Evolutionary conservation across 192 early-diverging fungal species (phyloP).

Genomic region (Backusella mclennaniae): DNA sequence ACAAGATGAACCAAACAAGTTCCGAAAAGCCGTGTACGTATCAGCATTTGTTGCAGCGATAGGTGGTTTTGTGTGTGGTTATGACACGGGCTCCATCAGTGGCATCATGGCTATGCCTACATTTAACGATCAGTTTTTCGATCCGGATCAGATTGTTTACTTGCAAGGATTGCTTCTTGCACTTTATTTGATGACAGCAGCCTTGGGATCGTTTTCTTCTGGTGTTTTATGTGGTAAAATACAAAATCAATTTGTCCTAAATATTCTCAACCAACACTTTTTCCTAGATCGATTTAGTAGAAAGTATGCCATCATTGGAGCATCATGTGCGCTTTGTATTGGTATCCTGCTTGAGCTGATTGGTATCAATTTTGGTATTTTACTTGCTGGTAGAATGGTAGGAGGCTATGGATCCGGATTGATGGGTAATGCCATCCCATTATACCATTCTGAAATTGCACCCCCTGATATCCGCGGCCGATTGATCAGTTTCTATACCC

Average conservation of each 20-base stretch:
- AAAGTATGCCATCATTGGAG: conserved; percentile 65
- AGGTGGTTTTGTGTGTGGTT: conserved; percentile 36
- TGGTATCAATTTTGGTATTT: conserved; percentile 44
- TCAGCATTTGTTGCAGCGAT: conserved; percentile 33
- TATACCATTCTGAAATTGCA: conserved; percentile 55
- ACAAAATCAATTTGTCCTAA: not conserved
- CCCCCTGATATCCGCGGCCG: conserved; percentile 85
- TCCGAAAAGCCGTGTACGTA: conserved; percentile 31
- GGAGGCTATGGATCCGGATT: conserved; percentile 35
- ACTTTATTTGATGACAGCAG: conserved; percentile 31
- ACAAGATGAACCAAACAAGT: not conserved
- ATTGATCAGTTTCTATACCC: conserved; percentile 80
- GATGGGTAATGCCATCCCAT: conserved; percentile 34
- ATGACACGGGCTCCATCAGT: conserved; percentile 27
- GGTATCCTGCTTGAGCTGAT: conserved; percentile 75
- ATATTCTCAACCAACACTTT: too few species aligned
- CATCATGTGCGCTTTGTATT: conserved; percentile 61
- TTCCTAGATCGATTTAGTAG: conserved; percentile 47
- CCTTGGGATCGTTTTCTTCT: conserved; percentile 31
- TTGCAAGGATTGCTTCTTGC: conserved; percentile 30
- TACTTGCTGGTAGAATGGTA: conserved; percentile 29
- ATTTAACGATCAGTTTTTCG: conserved; percentile 15
- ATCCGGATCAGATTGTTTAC: conserved; percentile 10
- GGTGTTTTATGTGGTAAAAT: conserved; percentile 24
- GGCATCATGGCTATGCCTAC: conserved; percentile 20